phyloP scores from a whole-genome alignment of 2,329 filamentous ascomycete species.

The Aspergillus quadrilineatus region DNA sequence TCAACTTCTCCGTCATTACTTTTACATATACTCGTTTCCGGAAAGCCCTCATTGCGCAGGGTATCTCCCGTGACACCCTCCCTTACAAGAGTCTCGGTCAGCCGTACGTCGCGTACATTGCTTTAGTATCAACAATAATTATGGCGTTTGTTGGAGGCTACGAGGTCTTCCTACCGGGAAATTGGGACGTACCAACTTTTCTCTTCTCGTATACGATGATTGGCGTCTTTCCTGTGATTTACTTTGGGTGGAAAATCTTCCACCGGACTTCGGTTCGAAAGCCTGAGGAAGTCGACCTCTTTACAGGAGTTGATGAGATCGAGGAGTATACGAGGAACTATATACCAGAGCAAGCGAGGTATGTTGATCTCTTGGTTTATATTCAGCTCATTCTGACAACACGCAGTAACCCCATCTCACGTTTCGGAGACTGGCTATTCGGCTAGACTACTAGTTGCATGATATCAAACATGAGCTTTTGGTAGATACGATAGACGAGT shows the following conservation, averaged over 20 bases:
- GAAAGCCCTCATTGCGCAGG: constrained; percentile 67
- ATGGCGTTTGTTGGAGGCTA: constrained; percentile 78
- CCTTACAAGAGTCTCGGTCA: constrained; percentile 69
- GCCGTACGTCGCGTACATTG: constrained; percentile 70
- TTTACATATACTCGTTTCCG: constrained; percentile 71
- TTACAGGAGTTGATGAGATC: constrained; percentile 62
- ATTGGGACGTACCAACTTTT: constrained; percentile 69
- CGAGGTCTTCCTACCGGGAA: constrained; percentile 67
- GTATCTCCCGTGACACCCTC: constrained; percentile 64
- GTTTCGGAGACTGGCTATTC: constrained; percentile 23
- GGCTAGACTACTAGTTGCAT: constrained; percentile 1
- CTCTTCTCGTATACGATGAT: constrained; percentile 78
- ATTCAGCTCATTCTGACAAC: not conserved
- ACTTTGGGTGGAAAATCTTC: constrained; percentile 68
- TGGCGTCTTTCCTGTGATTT: constrained; percentile 67
- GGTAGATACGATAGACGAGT: not conserved
- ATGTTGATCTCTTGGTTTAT: constrained; percentile 23
- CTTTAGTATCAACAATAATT: constrained; percentile 60
- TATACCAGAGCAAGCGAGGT: constrained; percentile 56
- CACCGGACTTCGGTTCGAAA: constrained; percentile 61
- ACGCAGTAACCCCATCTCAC: constrained; percentile 26
- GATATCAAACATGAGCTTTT: not conserved
- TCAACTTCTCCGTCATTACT: constrained; percentile 70
- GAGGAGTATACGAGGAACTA: constrained; percentile 67
- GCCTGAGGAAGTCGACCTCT: constrained; percentile 62